Base-by-base conservation (phyloP, 2,329 filamentous ascomycete species). In the Emmonsiellopsis sp. region DNA sequence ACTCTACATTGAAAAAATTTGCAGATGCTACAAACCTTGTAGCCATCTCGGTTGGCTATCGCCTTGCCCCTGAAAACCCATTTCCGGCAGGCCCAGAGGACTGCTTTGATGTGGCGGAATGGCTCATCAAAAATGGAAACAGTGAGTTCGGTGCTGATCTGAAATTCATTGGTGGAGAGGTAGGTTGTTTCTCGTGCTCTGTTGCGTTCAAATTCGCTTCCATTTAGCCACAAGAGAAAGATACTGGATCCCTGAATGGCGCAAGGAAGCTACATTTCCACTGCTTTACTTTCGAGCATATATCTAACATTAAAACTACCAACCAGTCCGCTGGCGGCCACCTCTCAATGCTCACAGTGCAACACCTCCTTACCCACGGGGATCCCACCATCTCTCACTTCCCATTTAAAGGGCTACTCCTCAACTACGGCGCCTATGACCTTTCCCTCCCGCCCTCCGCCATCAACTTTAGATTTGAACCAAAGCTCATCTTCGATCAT, bases 1-100 rank as follows among this genome's bases (percentile, higher is more conserved):
- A 80, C 59, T 55, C 64, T 1, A 69, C 74, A 36, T 67, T 83
- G 9, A 71, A 77, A 51, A 68, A 68, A 57, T 74, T 78, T 63
- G 77, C 79, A 46, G 71, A 81, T 57, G 63, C 67, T 32, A 73
- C 68, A 46, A 67, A 75, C 39, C 54, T 81, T 2, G 74, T 74
- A 0, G 74, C 78, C 13, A 63, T 84, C 10, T 79, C 75, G 0
- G 73, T 83, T 6, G 81, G 80, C 1, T 84, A 84, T 62, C 72
- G 81, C 32, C 73, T 81, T 14, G 80, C 80, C 0, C 82, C 82
- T 0, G 80, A 84, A 61, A 55, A 82, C 58, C 78, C 79, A 0
- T 83, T 74, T 61, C 81, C 82, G 0, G 72, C 71, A 0, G 76
- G 71, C 0, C 72, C 74, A 3, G 70, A 83, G 51, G 81, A 84